A percentile compares a stretch with the other conserved stretches of the same genome.
Conservation (phyloP, 805 yeast species). For the Wickerhamiella azymoides region DNA sequence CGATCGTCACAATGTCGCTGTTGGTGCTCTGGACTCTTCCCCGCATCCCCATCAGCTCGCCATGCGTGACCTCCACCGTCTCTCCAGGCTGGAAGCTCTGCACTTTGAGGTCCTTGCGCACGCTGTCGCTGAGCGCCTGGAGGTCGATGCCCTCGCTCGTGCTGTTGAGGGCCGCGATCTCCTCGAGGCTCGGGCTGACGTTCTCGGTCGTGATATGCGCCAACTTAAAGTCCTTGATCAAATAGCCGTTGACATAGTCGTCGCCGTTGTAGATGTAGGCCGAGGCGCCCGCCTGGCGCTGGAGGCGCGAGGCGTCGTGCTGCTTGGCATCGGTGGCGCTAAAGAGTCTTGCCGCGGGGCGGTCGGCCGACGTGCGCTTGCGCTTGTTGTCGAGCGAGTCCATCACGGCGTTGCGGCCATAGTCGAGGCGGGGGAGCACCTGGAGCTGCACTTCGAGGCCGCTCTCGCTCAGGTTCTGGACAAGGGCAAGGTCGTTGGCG, state of each 20-base stretch:
- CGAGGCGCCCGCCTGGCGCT: conserved; percentile 37
- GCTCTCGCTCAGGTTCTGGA: conserved; percentile 84
- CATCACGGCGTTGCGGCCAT: conserved; percentile 40
- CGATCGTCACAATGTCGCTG: conserved; percentile 44
- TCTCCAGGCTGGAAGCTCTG: conserved; percentile 83
- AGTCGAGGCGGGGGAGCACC: conserved; percentile 85
- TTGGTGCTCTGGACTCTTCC: conserved; percentile 65
- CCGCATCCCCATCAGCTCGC: conserved; percentile 82
- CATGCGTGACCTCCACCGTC: conserved; percentile 76
- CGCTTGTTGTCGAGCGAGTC: conserved; percentile 38
- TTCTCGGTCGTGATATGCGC: conserved; percentile 64
- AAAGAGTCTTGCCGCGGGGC: conserved; percentile 79
- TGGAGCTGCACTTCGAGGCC: conserved; percentile 91
- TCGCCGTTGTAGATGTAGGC: conserved; percentile 68
- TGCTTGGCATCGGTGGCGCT: conserved; percentile 79
- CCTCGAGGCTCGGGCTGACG: conserved; percentile 79
- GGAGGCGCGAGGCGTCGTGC: conserved; percentile 59
- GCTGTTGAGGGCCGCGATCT: conserved; percentile 47
- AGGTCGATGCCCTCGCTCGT: conserved; percentile 71
- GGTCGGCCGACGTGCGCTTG: conserved; percentile 39
- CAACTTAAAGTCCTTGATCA: conserved; percentile 73
- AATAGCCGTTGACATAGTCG: conserved; percentile 78
- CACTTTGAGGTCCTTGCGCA: conserved; percentile 48
- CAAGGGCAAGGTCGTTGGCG: conserved; percentile 84
- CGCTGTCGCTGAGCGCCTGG: conserved; percentile 71